Conservation (phyloP, 139 green algal species). For the Closterium sp. region DNA sequence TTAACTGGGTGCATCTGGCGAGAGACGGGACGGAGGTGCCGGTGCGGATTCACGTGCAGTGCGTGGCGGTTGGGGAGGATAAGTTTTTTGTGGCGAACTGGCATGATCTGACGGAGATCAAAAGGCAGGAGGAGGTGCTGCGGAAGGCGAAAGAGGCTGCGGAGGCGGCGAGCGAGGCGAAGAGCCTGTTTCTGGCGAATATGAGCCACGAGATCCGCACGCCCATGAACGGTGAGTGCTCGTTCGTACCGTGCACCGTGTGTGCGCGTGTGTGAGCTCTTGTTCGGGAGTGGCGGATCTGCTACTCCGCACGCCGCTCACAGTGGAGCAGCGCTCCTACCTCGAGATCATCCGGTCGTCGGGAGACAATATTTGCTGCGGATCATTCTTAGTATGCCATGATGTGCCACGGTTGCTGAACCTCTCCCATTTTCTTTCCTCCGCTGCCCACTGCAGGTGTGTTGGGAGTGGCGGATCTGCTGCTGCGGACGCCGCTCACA, state of each 20-base stretch:
- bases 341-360: constrained; percentile 40
- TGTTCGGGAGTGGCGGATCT: constrained; percentile 61
- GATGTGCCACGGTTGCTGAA: neutral
- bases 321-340: constrained; percentile 59
- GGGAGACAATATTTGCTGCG: constrained; percentile 21
- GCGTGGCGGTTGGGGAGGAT: neutral
- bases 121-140: constrained; percentile 30
- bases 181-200: constrained; percentile 69
- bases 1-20: neutral
- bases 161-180: constrained; percentile 57
- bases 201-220: constrained; percentile 74
- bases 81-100: constrained; percentile 42
- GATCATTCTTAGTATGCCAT: constrained; percentile 25
- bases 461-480: constrained; percentile 63
- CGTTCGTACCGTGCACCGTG: no score
- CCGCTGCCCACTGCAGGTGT: constrained; percentile 45
- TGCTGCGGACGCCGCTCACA: constrained; percentile 57
- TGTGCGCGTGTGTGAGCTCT: no score
- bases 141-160: constrained; percentile 49
- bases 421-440: no score
- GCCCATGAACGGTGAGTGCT: constrained; percentile 60
- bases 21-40: neutral
- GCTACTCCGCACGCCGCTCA: constrained; percentile 55
- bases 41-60: neutral
- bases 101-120: constrained; percentile 50